Evolutionary conservation across 2,329 filamentous ascomycete species (phyloP), one percentile per base, ranked within the genome.

Genomic region (Aspergillus felis): DNA sequence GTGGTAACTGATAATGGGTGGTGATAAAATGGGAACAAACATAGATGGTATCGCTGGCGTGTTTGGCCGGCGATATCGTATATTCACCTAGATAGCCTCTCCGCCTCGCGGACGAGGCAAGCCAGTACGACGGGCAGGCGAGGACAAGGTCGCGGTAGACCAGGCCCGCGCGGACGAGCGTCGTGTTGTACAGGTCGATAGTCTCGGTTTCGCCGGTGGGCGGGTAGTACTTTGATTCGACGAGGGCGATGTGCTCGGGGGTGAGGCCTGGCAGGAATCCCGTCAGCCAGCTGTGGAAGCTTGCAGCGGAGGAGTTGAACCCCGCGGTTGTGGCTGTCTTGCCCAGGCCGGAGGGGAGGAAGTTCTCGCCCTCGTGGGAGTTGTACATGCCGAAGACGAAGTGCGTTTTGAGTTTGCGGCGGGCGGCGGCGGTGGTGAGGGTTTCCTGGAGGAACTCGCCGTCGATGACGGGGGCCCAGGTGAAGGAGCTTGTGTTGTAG

Each of bases 391-490:
- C 76, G 60, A 81, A 82, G 0, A 79, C 77, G 8, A 72, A 67
- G 1, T 81, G 75, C 2, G 77, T 77, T 53, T 82, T 79, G 8
- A 84, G 69, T 3, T 61, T 52, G 0, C 72, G 70, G 3, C 64
- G 68, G 0, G 63, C 60, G 0, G 79, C 72, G 0, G 78, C 79
- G 1, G 76, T 61, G 2, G 78, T 82, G 2, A 87, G 72, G 20
- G 74, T 73, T 55, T 76, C 68, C 1, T 65, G 72, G 49, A 87
- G 71, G 63, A 87, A 86, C 0, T 58, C 65, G 9, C 76, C 79
- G 63, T 87, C 84, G 57, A 87, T 79, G 8, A 87, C 83, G 1
- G 85, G 84, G 0, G 80, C 82, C 82, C 83, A 87, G 0, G 80
- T 83, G 66, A 82, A 87, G 1, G 79, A 81, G 22, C 77, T 81